A percentile compares a stretch with the other conserved stretches of the same genome.
phyloP scores from a whole-genome alignment of 1,284 basidiomycete species.

The Abortiporus biennis region DNA sequence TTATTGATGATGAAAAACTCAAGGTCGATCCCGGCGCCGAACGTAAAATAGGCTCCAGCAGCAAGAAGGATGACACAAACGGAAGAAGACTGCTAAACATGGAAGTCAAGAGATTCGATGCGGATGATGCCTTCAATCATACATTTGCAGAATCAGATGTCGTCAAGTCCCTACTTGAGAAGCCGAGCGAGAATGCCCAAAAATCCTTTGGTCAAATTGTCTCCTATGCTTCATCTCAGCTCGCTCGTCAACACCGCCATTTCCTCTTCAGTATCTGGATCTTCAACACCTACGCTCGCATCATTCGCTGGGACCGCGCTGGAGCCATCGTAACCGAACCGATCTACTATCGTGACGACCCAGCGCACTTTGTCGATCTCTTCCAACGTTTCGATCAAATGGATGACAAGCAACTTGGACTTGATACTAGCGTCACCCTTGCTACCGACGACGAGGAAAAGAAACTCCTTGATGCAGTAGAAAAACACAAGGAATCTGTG shows the following conservation, averaged over 20 bases:
- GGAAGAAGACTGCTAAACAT: too few species aligned
- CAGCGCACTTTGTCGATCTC: slow-evolving; percentile 5
- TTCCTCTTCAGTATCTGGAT: slow-evolving; percentile 5
- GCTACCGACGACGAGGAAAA: background rate
- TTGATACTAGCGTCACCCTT: slow-evolving; percentile 2
- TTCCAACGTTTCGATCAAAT: slow-evolving; percentile 5
- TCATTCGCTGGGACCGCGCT: slow-evolving; percentile 9
- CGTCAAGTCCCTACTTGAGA: too few species aligned
- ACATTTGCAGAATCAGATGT: too few species aligned
- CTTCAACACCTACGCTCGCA: slow-evolving; percentile 5
- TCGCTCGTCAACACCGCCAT: slow-evolving; percentile 4
- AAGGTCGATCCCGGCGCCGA: too few species aligned
- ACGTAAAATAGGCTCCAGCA: too few species aligned
- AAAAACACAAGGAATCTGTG: background rate
- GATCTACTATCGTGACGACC: slow-evolving; percentile 3
- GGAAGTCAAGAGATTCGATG: too few species aligned
- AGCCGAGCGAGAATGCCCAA: too few species aligned
- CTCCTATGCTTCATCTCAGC: too few species aligned
- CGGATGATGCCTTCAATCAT: too few species aligned
- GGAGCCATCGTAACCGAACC: slow-evolving; percentile 1
- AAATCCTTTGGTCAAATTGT: too few species aligned
- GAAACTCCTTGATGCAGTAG: background rate
- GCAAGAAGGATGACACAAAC: too few species aligned
- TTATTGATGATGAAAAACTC: too few species aligned
- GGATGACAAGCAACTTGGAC: slow-evolving; percentile 1